Base-by-base conservation (phyloP, 75 land plant species). In the Gnetum montanum region DNA sequence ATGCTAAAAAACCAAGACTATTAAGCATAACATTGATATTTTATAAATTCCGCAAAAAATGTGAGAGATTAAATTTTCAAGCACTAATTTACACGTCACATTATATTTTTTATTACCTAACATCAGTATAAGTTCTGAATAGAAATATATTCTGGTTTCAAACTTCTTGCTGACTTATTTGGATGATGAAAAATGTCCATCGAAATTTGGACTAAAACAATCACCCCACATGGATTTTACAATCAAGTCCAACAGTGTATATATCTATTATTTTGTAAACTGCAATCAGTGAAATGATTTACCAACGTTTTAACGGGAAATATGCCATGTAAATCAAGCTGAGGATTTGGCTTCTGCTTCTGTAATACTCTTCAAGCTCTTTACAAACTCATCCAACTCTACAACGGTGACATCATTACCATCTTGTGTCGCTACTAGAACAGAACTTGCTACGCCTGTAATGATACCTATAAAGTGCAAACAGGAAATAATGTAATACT, bases 391-490 rank as follows among this genome's bases (percentile, higher is more conserved):
- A 34, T 69, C 65, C 35, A 78, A 65, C 48, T 78, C 78, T 18
- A 78, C 66, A 50, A 78, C 59, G 10, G 49, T 24, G 20, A 66
- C 70, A 7, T 78, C 79, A 28, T 62, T 79, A n/a, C 79, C 79
- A 57, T 75, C 79, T 65, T 74, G 67, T 18, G 79, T 75, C 10
- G 68, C 79, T 4, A 78, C 82, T 27, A 78, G 59, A n/a, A 78
- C 82, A 23, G 79, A 51, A 36, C 49, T 37, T n/a, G 67, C 82
- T 29, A 78, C 49, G 5, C 64, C 68, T 19, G 77, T 36, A 26
- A 74, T 59, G 28, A 78, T 69, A 16, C 78, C 78, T 75, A 59
- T 35, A 49, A 48, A 15, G 29, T 20, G n/a, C n/a, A n/a, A n/a
- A 34, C 18, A 22, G 13, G 13, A 13, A 37, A 23, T 3, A 27